Evolutionary conservation across 257 asterid species (phyloP).

Genomic region (Petrea volubilis): DNA sequence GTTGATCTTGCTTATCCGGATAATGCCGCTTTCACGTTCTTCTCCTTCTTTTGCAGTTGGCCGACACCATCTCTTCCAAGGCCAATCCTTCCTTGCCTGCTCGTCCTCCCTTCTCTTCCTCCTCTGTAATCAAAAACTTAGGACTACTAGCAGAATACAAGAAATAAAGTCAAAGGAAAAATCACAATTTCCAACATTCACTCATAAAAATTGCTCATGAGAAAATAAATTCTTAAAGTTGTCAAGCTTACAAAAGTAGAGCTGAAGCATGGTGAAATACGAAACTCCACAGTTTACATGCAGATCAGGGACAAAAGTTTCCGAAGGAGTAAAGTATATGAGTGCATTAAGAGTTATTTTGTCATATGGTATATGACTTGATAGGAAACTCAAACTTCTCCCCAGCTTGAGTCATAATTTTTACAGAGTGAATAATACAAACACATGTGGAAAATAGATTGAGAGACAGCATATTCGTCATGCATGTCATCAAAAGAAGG

Average conservation of each 20-base stretch:
- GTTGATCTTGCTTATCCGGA: slow-evolving; percentile 88
- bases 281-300: slow-evolving; percentile 1
- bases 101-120: slow-evolving; percentile 87
- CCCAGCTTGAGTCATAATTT: background rate
- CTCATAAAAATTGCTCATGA: background rate
- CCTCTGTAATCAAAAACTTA: slow-evolving; percentile 56
- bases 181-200: background rate
- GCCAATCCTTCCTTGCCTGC: slow-evolving; percentile 86
- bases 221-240: slow-evolving; percentile 9
- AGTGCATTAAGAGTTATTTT: background rate
- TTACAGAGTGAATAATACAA: background rate
- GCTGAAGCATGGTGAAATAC: background rate
- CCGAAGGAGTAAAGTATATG: slow-evolving; percentile 1
- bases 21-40: slow-evolving; percentile 44
- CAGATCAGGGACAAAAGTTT: background rate
- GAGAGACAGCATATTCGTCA: slow-evolving; percentile 23
- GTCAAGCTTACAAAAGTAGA: slow-evolving; percentile 14
- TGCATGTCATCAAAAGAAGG: slow-evolving; percentile 13
- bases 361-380: slow-evolving; percentile 8
- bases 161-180: background rate
- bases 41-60: slow-evolving; percentile 70
- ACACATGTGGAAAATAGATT: background rate
- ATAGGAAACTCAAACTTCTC: slow-evolving; percentile 9
- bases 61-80: slow-evolving; percentile 79
- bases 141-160: slow-evolving; percentile 15